Base-by-base conservation (phyloP, 2,329 filamentous ascomycete species). In the Cladosporium sp. region DNA sequence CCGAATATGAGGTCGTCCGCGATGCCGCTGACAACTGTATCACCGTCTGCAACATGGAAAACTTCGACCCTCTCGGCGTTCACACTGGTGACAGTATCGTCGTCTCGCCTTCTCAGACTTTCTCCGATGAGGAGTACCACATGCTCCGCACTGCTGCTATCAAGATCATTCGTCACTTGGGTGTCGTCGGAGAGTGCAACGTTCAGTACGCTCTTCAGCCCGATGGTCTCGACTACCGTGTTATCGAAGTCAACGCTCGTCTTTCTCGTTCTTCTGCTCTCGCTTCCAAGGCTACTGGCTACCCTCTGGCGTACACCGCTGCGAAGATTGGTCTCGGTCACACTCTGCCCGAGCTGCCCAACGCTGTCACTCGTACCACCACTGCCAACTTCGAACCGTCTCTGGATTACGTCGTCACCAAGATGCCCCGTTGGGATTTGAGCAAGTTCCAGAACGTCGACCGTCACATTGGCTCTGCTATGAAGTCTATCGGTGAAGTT, bases 41-140 rank as follows among this genome's bases (percentile, higher is more conserved):
- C 65, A 97, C 92, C 3, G 92, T 97, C 61, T 97, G 92, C 79
- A 97, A 94, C 76, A 94, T 94, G 88, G 89, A 95, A 72, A 97
- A 97, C 79, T 97, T 97, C 63, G 93, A 97, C 66, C 93, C 93
- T 57, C 82, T 98, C 32, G 93, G 93, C 65, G 94, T 95, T 50
- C 93, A 98, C 73, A 98, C 93, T 40, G 93, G 93, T 74, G 93
- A 98, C 77, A 96, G 91, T 62, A 98, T 98, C 63, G 93, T 98
- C 56, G 92, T 97, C 53, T 93, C 93, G 35, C 93, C 93, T 43
- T 93, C 87, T 73, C 93, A 98, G 75, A 98, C 93, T 19, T 78
- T 98, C 64, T 95, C 88, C 65, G 93, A 98, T 62, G 93, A 97
- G 76, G 93, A 98, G 72, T 98, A 97, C 70, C 91, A 98, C 77